Evolutionary conservation across 2,329 filamentous ascomycete genomes (phyloP).

Genomic region (Botrytis sinoallii): DNA sequence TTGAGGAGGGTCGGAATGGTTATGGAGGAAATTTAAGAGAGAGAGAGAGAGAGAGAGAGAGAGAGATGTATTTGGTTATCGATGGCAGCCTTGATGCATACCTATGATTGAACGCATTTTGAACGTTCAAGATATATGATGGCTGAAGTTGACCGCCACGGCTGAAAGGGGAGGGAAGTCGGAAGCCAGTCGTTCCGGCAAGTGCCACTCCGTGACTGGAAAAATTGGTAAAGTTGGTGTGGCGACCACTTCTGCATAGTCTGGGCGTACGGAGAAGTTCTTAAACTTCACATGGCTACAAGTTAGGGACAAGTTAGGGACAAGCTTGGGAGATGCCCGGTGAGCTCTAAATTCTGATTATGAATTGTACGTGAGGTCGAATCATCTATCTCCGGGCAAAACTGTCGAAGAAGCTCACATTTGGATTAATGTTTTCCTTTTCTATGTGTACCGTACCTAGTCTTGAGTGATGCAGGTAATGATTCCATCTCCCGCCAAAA

Average conservation of each 20-base stretch:
- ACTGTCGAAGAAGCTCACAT: background rate
- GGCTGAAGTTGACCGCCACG: background rate
- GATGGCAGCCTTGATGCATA: background rate
- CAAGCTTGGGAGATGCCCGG: background rate
- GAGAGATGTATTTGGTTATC: too few relatives aligned
- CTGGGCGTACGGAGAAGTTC: background rate
- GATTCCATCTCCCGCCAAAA: background rate
- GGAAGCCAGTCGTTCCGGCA: background rate
- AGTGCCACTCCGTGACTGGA: background rate
- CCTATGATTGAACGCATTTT: background rate
- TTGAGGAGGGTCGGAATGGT: background rate
- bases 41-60: too few relatives aligned
- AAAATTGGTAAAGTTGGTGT: background rate
- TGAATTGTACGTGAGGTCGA: background rate
- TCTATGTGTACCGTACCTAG: background rate
- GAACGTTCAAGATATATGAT: background rate
- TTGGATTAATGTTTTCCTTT: background rate
- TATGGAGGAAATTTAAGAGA: too few relatives aligned
- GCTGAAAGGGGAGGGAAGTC: background rate
- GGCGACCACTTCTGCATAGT: background rate
- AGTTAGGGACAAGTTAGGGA: background rate
- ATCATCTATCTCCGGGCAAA: background rate
- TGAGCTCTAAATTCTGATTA: background rate
- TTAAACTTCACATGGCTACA: background rate
- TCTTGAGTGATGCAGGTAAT: background rate